Evolutionary conservation across 2,329 filamentous ascomycete species (phyloP).

Genomic region (Colletotrichum melonis): DNA sequence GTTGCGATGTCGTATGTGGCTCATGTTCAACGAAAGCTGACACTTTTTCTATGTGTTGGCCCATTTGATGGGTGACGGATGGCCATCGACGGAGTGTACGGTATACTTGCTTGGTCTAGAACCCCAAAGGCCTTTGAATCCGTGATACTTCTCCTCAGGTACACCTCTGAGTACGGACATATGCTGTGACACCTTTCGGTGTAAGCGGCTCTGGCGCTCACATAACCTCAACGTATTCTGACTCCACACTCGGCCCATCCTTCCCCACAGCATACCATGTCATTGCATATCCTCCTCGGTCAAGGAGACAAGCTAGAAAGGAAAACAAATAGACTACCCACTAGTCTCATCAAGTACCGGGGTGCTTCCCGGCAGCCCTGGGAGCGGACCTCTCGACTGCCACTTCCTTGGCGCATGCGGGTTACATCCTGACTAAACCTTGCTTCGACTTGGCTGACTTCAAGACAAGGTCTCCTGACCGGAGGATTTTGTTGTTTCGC

Average conservation of each 20-base stretch:
- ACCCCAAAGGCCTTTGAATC: not conserved
- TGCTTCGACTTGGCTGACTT: conserved; percentile 21
- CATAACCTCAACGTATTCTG: conserved; percentile 11
- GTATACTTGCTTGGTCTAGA: not conserved
- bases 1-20: not conserved
- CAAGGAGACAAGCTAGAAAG: not conserved
- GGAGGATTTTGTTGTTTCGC: not conserved
- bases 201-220: conserved; percentile 19
- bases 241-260: conserved; percentile 20
- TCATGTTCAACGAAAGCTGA: not conserved
- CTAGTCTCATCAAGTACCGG: not conserved
- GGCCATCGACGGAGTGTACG: not conserved
- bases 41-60: not conserved
- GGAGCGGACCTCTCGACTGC: conserved; percentile 3
- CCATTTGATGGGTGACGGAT: not conserved
- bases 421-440: conserved; percentile 18
- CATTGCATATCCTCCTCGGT: not conserved
- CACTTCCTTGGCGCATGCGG: not conserved
- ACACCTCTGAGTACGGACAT: not conserved
- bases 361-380: conserved; percentile 13
- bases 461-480: conserved; percentile 25
- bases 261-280: not conserved
- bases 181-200: conserved; percentile 1
- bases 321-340: not conserved
- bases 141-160: conserved; percentile 1